Evolutionary conservation across 345 rosid species (phyloP), one percentile per base, ranked within the genome.

Genomic region (Gossypium thurberi): DNA sequence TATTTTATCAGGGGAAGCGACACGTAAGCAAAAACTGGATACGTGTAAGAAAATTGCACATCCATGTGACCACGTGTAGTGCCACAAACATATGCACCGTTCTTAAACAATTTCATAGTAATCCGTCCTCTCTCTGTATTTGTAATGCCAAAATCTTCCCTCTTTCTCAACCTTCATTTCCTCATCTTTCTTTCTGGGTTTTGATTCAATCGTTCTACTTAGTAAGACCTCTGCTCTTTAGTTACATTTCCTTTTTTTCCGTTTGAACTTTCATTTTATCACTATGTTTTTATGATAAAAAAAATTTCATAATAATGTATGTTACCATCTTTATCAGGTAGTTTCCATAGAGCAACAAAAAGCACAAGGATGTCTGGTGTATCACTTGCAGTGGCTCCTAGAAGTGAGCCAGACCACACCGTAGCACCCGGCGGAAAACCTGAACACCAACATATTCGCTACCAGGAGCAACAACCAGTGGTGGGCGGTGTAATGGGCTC

Each of bases 401-500:
- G 76, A 23, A 71, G 68, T 28, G 85, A 89, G 63, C 77, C 73
- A 1, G 84, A 76, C 46, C 77, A 78, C 21, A 62, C 85, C 48
- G 15, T 58, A 33, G 55, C 75, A 15, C 15, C 73, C 6, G 61
- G 63, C 8, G 48, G 82, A 12, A 75, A 78, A 20, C 42, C 84
- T 3, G 76, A 71, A 14, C 80, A 80, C 61, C 61, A 4, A 53
- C 79, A 71, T 18, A 77, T 53, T 48, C 74, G 3, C 42, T 14
- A 13, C 63, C 63, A 65, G 48, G 75, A 76, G 12, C 81, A 74
- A 12, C 82, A 70, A 18, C 88, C 78, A 33, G 23, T 86, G 2
- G 47, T 56, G 28, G 65, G 60, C 2, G 91, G 91, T 0, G 53
- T 87, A 52, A 90, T 92, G 94, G 89, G 96, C 47, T 95, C 99